Evolutionary conservation across 2,329 filamentous ascomycete species (phyloP).

Genomic region (Colletotrichum falcatum): DNA sequence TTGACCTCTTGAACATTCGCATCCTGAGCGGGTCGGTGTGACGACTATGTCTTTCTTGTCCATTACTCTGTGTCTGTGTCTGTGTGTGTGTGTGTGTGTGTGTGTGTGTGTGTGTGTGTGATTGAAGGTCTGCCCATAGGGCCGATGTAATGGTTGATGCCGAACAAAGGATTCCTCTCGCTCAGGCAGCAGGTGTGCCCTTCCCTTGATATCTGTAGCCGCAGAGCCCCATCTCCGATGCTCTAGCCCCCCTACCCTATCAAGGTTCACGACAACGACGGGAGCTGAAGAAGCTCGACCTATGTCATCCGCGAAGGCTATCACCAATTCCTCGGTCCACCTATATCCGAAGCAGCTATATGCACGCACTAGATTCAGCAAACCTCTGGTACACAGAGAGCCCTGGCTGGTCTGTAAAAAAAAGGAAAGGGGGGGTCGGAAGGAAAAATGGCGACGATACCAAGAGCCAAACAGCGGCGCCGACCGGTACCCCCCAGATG

Average conservation of each 20-base stretch:
- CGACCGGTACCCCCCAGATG: not conserved
- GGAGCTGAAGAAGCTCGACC: not conserved
- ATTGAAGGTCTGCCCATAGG: not conserved
- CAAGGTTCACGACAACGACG: not conserved
- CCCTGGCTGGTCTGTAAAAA: not conserved
- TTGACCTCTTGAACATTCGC: conserved; percentile 4
- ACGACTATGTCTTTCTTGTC: not conserved
- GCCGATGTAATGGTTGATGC: not conserved
- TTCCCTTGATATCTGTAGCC: too few relatives aligned
- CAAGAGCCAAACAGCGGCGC: not conserved
- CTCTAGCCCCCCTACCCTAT: not conserved
- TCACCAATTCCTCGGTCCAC: too few relatives aligned
- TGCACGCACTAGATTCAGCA: too few relatives aligned
- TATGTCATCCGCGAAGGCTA: not conserved
- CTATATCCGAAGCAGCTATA: not conserved
- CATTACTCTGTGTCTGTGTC: too few relatives aligned
- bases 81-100: not conserved
- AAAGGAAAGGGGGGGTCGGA: too few relatives aligned
- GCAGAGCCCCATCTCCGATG: not conserved
- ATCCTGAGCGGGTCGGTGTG: not conserved
- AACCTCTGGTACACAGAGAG: too few relatives aligned
- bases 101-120: not conserved
- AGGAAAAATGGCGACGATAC: not conserved
- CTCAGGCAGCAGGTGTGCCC: not conserved
- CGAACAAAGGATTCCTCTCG: not conserved